These are phyloP conservation scores for Coemansia sp. DNA, from an alignment of 192 early-diverging fungal species.

Conservation along the genomic window DNA sequence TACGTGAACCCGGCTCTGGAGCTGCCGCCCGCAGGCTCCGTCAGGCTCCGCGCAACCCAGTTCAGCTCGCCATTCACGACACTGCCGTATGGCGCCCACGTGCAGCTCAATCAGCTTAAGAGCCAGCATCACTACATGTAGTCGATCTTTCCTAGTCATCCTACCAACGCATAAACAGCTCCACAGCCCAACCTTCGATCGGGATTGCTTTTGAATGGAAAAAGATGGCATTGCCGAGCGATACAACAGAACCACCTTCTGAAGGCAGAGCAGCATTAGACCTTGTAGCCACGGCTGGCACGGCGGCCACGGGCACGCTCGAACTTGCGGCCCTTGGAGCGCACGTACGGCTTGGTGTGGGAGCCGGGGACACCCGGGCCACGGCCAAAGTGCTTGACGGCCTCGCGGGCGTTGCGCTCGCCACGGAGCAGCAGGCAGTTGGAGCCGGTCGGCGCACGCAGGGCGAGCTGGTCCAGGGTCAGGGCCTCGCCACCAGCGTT, in stretches of 20 bases:
- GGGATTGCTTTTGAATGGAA: not conserved
- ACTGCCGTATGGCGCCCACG: conserved; percentile 34
- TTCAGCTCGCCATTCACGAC: conserved; percentile 47
- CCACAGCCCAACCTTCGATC: too few species aligned
- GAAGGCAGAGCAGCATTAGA: conserved; percentile 43
- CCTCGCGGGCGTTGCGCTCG: conserved; percentile 88
- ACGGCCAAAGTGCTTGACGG: conserved; percentile 97
- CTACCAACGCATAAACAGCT: not conserved
- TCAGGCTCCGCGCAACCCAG: conserved; percentile 30
- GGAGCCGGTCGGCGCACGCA: conserved; percentile 95
- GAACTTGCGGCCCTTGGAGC: conserved; percentile 99
- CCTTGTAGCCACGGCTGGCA: conserved; percentile 97
- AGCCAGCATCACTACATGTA: conserved; percentile 1
- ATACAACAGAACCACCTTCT: not conserved
- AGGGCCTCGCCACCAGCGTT: conserved; percentile 98
- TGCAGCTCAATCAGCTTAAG: conserved; percentile 7
- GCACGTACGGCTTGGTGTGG: conserved; percentile 84
- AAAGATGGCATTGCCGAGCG: not conserved
- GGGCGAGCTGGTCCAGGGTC: conserved; percentile 98
- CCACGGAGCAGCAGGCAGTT: conserved; percentile 95
- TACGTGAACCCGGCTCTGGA: too few species aligned
- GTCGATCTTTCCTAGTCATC: not conserved
- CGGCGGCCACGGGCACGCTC: conserved; percentile 99
- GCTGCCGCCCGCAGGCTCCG: too few species aligned
- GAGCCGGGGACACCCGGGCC: conserved; percentile 66